Evolutionary conservation across 345 rosid species (phyloP).

Genomic region (Cardiospermum halicacabum): DNA sequence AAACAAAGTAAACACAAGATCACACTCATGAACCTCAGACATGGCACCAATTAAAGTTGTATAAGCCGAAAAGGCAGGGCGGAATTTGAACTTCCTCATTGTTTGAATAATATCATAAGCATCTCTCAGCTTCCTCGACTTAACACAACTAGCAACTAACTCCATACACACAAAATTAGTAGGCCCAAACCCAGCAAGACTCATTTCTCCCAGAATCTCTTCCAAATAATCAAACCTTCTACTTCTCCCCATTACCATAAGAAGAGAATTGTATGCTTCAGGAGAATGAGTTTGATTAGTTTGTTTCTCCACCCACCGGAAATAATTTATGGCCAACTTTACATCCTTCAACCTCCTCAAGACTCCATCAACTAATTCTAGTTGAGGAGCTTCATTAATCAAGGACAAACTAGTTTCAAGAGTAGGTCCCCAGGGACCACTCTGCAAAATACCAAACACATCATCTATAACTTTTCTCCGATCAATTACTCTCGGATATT

Average conservation of each 20-base stretch:
- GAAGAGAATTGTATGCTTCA: slow-evolving; percentile 77
- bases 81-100: slow-evolving; percentile 86
- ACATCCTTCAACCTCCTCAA: slow-evolving; percentile 62
- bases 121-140: slow-evolving; percentile 55
- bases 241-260: slow-evolving; percentile 60
- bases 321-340: slow-evolving; percentile 51
- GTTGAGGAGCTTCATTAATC: slow-evolving; percentile 47
- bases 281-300: slow-evolving; percentile 53
- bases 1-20: slow-evolving; percentile 73
- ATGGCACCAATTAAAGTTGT: slow-evolving; percentile 88
- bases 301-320: slow-evolving; percentile 74
- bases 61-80: slow-evolving; percentile 91
- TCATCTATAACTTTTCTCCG: slow-evolving; percentile 39
- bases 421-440: slow-evolving; percentile 67
- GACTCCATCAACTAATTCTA: slow-evolving; percentile 61
- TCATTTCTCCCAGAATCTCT: slow-evolving; percentile 79
- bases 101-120: slow-evolving; percentile 70
- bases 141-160: slow-evolving; percentile 58
- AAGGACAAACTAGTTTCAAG: slow-evolving; percentile 48
- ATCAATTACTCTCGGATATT: slow-evolving; percentile 31
- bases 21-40: slow-evolving; percentile 48
- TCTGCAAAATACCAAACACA: slow-evolving; percentile 52
- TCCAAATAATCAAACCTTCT: slow-evolving; percentile 54
- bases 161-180: slow-evolving; percentile 47
- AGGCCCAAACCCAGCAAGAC: slow-evolving; percentile 80